Evolutionary conservation across 805 yeast genomes (phyloP), one percentile per base, ranked within the genome.

Genomic region (Torulaspora quercuum): DNA sequence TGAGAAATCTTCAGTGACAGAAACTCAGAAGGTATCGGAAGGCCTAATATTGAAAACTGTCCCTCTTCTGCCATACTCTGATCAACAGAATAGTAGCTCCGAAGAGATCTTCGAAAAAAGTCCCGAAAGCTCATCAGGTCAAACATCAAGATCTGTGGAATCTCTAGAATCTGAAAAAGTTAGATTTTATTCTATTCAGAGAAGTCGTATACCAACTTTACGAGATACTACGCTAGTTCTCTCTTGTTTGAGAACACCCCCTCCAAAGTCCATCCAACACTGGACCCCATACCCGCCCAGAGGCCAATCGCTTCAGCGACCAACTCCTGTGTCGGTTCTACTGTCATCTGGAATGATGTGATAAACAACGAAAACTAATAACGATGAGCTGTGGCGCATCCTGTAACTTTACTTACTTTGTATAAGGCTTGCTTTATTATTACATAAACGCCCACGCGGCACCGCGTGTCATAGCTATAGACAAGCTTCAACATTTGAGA

Each of bases 261-360:
- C 34, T 22, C 18, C 40, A 2, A 44, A 32, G 19, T 16, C 24
- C n/a, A 19, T 31, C 6, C 27, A 17, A 19, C 37, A 33, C 12
- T 42, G 50, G 50, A 38, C 39, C 9, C 49, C 52, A 10, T 42
- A 28, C 14, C 14, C 35, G 17, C 29, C n/a, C 23, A 35, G 15
- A 35, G 44, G 42, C 13, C 31, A 25, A 8, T 34, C 33, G 15
- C 32, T 50, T 13, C 39, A 34, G 25, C 45, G 42, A 12, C 58
- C 60, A 3, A 55, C 58, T 7, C 55, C 57, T 8, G 32, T 50
- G 12, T 39, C 55, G n/a, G 39, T 46, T 12, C 35, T 42, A 9
- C 25, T 42, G 14, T 33, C 42, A 30, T 25, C 38, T 11, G 35
- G 38, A 13, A 23, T 37, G 35, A 28, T 19, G 16, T 36, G 24